Base-by-base conservation (phyloP, 169 alveolate species). In the Toxoplasma gondii region DNA sequence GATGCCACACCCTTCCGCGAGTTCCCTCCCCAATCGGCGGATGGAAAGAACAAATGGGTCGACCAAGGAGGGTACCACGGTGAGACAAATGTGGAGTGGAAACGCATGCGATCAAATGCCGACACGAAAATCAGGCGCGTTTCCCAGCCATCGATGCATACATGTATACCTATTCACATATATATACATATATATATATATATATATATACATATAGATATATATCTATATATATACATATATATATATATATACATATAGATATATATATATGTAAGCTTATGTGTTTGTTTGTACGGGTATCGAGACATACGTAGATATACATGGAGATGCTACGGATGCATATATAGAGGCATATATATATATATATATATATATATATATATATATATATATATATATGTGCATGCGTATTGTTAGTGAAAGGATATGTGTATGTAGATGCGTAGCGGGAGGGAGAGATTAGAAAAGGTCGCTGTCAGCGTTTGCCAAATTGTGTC, bases 1-100 rank as follows among this genome's bases (percentile, higher is more conserved):
- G 99, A 98, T 91, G 99, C 99, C 87, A 98, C 99, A 69, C 98
- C 98, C 78, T 98, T 98, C 95, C 97, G 98, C 67, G 96, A 94
- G 78, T 97, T 97, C 94, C 95, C 97, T 31, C 94, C 95, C 78
- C 98, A 97, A 83, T 24, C 86, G 5, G 91, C 88, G 91, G 91
- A 94, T 29, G 93, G 96, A 19, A 96, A 96, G 34, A 96, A 96
- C 88, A 92, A 94, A 49, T 96, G 98, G 98, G 94, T 96, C 24
- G 98, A 97, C 74, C 97, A 96, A 45, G 96, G 97, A n/a, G 98
- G 98, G 24, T 92, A 96, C 70, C 96, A 96, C 82, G 98, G 98
- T 88, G 38, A 74, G 94, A 29, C 58, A 7, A 4, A n/a, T n/a
- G 38, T 31, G n/a, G 74, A 86, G 69, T 36, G 36, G 58, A 44